These are phyloP conservation scores for Monilinia vaccinii-corymbosi DNA, from an alignment of 2,329 filamentous ascomycete species.

Conservation along the genomic window DNA sequence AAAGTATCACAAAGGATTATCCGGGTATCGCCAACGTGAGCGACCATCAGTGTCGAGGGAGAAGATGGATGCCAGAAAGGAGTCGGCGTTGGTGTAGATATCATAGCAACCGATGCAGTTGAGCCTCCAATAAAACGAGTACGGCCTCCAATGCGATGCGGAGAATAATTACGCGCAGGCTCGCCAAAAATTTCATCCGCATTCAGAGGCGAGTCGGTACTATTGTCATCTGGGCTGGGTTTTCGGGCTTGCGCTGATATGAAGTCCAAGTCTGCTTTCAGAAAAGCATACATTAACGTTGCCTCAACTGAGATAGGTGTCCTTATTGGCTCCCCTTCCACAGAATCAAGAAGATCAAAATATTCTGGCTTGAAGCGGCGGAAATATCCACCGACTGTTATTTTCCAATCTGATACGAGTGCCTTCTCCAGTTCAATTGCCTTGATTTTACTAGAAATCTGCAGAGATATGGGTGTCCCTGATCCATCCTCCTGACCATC, in stretches of 20 bases:
- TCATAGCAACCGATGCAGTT: slow-evolving; percentile 80
- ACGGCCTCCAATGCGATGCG: slow-evolving; percentile 59
- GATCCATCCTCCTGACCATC: slow-evolving; percentile 40
- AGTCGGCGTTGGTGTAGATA: slow-evolving; percentile 82
- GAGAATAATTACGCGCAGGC: slow-evolving; percentile 44
- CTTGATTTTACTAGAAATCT: slow-evolving; percentile 40
- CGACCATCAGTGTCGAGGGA: slow-evolving; percentile 73
- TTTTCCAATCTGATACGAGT: slow-evolving; percentile 69
- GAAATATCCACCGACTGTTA: slow-evolving; percentile 88
- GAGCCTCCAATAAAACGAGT: slow-evolving; percentile 87
- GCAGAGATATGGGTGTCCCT: slow-evolving; percentile 32
- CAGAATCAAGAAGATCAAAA: slow-evolving; percentile 43
- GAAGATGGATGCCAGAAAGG: slow-evolving; percentile 94
- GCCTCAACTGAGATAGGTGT: slow-evolving; percentile 57
- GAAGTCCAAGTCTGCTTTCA: slow-evolving; percentile 91
- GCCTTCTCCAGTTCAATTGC: slow-evolving; percentile 60
- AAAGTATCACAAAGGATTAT: slow-evolving; percentile 81
- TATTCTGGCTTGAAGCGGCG: slow-evolving; percentile 76
- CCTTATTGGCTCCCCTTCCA: slow-evolving; percentile 23
- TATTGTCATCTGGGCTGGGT: slow-evolving; percentile 60
- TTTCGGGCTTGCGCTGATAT: slow-evolving; percentile 81
- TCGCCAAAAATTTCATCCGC: slow-evolving; percentile 72
- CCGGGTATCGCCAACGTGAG: slow-evolving; percentile 89
- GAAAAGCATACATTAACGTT: slow-evolving; percentile 82
- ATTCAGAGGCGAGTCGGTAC: slow-evolving; percentile 72